Conservation (phyloP, 2,329 filamentous ascomycete species). For the Pseudopithomyces maydicus region DNA sequence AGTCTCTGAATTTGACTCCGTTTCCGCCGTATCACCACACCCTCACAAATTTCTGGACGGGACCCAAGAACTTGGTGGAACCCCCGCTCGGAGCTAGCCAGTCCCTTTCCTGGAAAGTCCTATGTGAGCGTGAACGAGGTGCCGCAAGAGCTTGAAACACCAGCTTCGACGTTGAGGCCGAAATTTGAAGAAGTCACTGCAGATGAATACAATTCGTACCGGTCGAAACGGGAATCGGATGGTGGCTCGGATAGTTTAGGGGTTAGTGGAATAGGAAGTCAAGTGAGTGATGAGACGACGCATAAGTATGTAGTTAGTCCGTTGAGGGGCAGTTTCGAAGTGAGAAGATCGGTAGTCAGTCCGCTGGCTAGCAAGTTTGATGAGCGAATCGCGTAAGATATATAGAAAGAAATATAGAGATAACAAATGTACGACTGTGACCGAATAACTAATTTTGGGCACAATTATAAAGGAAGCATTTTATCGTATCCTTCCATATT, state of each 20-base stretch:
- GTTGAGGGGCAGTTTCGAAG: neutral
- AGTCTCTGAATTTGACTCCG: conserved; percentile 23
- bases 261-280: neutral
- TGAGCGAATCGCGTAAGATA: neutral
- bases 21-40: conserved; percentile 4
- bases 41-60: conserved; percentile 17
- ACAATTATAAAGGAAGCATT: too few species aligned
- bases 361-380: neutral
- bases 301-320: neutral
- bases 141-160: neutral
- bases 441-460: too few species aligned
- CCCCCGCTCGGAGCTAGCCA: conserved; percentile 30
- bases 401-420: neutral
- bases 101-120: conserved; percentile 25
- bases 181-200: neutral
- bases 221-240: neutral
- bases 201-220: neutral
- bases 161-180: neutral
- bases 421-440: neutral
- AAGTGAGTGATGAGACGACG: neutral
- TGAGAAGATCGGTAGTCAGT: neutral
- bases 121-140: conserved; percentile 25
- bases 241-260: neutral
- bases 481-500: too few species aligned
- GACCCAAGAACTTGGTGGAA: conserved; percentile 32